A percentile compares a stretch with the other conserved stretches of the same genome.
phyloP scores from a whole-genome alignment of 352 stramenopile genomes.

The Pythium dissotocum region DNA sequence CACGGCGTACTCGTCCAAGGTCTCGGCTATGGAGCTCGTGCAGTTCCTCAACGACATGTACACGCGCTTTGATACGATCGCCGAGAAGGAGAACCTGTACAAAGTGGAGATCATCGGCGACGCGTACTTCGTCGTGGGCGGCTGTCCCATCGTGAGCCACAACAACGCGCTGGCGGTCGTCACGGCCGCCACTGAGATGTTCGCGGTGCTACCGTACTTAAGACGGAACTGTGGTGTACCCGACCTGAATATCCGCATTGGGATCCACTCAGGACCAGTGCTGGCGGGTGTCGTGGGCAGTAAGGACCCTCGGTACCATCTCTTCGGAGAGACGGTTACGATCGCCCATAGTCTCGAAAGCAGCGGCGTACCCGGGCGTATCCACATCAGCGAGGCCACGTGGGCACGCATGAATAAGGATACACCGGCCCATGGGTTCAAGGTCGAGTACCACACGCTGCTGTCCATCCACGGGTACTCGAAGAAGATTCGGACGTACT shows the following conservation, averaged over 20 bases:
- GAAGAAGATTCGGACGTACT: constrained; percentile 82
- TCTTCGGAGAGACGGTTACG: constrained; percentile 86
- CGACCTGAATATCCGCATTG: constrained; percentile 87
- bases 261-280: constrained; percentile 78
- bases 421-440: constrained; percentile 74
- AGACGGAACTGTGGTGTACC: constrained; percentile 71
- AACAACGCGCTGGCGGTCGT: constrained; percentile 76
- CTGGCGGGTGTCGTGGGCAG: constrained; percentile 84
- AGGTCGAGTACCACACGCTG: constrained; percentile 85
- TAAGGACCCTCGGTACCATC: constrained; percentile 81
- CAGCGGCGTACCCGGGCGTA: constrained; percentile 66
- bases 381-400: constrained; percentile 84
- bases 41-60: constrained; percentile 90
- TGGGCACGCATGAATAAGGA: constrained; percentile 84
- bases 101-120: constrained; percentile 91
- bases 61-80: constrained; percentile 84
- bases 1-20: constrained; percentile 76
- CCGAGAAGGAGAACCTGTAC: constrained; percentile 85
- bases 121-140: constrained; percentile 84
- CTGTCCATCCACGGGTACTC: constrained; percentile 69
- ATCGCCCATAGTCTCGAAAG: constrained; percentile 84
- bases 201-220: constrained; percentile 56
- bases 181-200: constrained; percentile 76
- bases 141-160: constrained; percentile 57
- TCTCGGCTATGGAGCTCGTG: constrained; percentile 85